Percentiles rank a stretch among this genome's conserved stretches.
Conservation (phyloP, 1,284 basidiomycete genomes). For the Cerrena zonata region DNA sequence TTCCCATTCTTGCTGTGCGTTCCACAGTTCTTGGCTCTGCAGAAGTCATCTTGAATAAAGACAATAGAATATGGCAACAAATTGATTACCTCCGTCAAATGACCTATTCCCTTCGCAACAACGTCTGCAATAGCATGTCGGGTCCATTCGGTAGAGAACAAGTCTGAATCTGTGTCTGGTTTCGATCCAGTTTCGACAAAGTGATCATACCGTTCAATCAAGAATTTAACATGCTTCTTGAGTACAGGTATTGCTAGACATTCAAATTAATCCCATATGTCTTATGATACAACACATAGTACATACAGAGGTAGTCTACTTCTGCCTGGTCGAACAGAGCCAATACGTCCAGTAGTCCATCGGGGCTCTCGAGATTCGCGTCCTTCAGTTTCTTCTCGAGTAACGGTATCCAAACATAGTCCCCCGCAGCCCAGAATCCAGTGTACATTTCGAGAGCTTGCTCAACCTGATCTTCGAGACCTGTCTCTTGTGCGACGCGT, state of each 20-base stretch:
- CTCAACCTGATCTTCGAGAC: constrained; percentile 50
- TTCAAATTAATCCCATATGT: too few species aligned
- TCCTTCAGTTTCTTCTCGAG: constrained; percentile 48
- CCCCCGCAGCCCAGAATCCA: constrained; percentile 55
- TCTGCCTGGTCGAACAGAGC: constrained; percentile 68
- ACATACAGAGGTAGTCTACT: constrained; percentile 76
- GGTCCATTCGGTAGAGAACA: constrained; percentile 59
- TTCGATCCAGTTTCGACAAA: constrained; percentile 39
- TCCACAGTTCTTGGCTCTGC: constrained; percentile 72
- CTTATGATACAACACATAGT: constrained; percentile 11
- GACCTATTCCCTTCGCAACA: constrained; percentile 51
- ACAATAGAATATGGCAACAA: not conserved
- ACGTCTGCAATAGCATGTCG: constrained; percentile 48
- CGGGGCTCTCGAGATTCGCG: constrained; percentile 42
- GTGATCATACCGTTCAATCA: constrained; percentile 51
- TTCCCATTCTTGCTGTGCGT: constrained; percentile 71
- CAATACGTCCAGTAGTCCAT: constrained; percentile 53
- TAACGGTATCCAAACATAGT: constrained; percentile 62
- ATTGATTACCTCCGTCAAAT: constrained; percentile 50
- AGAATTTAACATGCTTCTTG: constrained; percentile 62
- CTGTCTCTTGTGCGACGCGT: constrained; percentile 47
- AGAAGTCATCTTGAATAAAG: constrained; percentile 9
- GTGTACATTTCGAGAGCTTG: constrained; percentile 65
- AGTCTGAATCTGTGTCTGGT: constrained; percentile 45
- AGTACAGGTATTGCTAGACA: constrained; percentile 65